Evolutionary conservation across 345 rosid species (phyloP), one percentile per base, ranked within the genome.

Genomic region (Euphorbia peplus): DNA sequence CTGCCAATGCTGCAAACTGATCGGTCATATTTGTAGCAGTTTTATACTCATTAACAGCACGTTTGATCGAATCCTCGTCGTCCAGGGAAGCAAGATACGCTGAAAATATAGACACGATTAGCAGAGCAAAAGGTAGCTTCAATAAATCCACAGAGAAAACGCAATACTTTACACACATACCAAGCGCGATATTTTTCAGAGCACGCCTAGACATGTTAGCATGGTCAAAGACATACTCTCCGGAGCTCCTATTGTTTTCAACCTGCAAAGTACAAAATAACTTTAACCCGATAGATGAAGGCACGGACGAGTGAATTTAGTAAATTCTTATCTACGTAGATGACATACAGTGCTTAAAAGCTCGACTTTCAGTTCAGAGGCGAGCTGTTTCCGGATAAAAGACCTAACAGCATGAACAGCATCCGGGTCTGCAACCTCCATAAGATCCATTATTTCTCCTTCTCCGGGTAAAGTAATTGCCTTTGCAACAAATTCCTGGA

Each of bases 391-490:
- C 86, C 84, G 80, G 70, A 92, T 83, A 73, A 95, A 95, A 59
- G 72, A 76, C 69, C 97, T 84, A 75, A 95, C 99, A 44, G 96
- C 88, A 76, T 92, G 96, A 60, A 95, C 99, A 58, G 97, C 97
- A 81, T 90, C 97, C 56, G 98, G 99, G 76, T 92, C 98, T n/a
- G 98, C 99, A 80, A 95, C 89, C 3, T 77, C 82, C 96, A 92
- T 92, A 93, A 95, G 75, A 82, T 95, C 99, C 99, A 95, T 95
- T 66, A 95, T 87, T 84, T 95, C 99, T 57, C 97, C 97, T 73
- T 90, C 97, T 74, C 97, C 90, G 10, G 99, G 99, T 14, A 92
- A 67, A 69, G 98, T 91, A 66, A 90, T 80, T 47, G 98, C 99
- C 81, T 85, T 92, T 6, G 97, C 92, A 56, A 95, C 81, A 72